Conservation (phyloP, 768 basidiomycete genomes). For the Lactifluus pinguis region DNA sequence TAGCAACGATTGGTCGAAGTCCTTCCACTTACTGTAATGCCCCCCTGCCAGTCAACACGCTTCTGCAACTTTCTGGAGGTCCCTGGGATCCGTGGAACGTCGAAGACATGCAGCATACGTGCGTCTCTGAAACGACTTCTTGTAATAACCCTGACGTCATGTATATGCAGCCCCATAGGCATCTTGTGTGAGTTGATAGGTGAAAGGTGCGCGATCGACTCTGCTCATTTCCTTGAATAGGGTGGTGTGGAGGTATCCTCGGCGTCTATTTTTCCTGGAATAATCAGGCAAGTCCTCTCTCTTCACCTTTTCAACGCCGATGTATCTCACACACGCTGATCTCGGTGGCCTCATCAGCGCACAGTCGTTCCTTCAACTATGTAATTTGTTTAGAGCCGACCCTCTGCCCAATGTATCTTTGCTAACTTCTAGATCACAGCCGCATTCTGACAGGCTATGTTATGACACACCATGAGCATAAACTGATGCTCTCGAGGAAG, state of each 20-base stretch:
- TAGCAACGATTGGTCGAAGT: not conserved
- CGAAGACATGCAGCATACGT: constrained; percentile 96
- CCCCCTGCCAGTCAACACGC: constrained; percentile 62
- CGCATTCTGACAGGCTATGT: constrained; percentile 91
- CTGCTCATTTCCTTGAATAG: constrained; percentile 28
- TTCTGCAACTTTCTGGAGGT: constrained; percentile 83
- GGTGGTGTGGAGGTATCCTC: constrained; percentile 90
- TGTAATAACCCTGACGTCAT: not conserved
- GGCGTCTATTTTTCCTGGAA: constrained; percentile 77
- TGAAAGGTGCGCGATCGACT: not conserved
- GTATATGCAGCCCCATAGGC: constrained; percentile 50
- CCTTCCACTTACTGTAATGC: not conserved
- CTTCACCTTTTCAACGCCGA: constrained; percentile 2
- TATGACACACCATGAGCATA: constrained; percentile 86
- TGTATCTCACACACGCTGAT: not conserved
- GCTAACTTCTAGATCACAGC: constrained; percentile 28
- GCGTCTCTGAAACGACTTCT: constrained; percentile 25
- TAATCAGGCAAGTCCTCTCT: constrained; percentile 47
- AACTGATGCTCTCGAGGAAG: constrained; percentile 75
- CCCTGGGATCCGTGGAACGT: constrained; percentile 80
- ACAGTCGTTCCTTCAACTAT: constrained; percentile 76
- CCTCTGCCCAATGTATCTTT: constrained; percentile 2
- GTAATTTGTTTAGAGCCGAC: constrained; percentile 36
- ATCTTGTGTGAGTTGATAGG: constrained; percentile 47
- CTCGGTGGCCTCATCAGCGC: constrained; percentile 42